Conservation (phyloP, 306 rosid genomes). For the Mimosa pudica region DNA sequence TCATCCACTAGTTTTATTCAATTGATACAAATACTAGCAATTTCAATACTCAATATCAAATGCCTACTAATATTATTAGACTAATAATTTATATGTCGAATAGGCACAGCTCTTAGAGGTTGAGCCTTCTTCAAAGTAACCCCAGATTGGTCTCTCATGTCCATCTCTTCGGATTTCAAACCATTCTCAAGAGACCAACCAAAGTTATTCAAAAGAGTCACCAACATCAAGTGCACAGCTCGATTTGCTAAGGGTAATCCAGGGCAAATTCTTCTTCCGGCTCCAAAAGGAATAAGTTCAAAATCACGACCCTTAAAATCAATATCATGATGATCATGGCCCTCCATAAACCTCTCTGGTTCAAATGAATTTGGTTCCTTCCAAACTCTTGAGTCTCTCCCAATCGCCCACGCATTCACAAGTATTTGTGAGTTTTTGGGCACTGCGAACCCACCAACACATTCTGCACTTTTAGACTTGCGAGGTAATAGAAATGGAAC, state of each 20-base stretch:
- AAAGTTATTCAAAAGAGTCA: conserved; percentile 14
- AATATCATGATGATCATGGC: background rate
- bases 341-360: conserved; percentile 38
- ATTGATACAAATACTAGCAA: too few relatives aligned
- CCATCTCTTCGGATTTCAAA: background rate
- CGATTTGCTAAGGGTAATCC: conserved; percentile 26
- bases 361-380: conserved; percentile 29
- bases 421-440: conserved; percentile 30
- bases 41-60: background rate
- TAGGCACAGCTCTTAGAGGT: conserved; percentile 25
- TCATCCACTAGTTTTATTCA: too few relatives aligned
- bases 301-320: conserved; percentile 41
- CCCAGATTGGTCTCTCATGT: conserved; percentile 29
- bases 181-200: conserved; percentile 10
- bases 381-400: conserved; percentile 37
- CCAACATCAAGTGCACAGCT: conserved; percentile 7
- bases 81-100: background rate
- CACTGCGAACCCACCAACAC: conserved; percentile 12
- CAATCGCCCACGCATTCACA: conserved; percentile 38
- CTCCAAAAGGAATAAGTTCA: conserved; percentile 36
- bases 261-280: conserved; percentile 36
- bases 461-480: conserved; percentile 2
- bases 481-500: conserved; percentile 36
- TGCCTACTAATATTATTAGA: too few relatives aligned
- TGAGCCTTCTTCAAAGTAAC: conserved; percentile 9